Evolutionary conservation across 1,139 yeast genomes (phyloP).

Genomic region (Debaryomyces sp.): DNA sequence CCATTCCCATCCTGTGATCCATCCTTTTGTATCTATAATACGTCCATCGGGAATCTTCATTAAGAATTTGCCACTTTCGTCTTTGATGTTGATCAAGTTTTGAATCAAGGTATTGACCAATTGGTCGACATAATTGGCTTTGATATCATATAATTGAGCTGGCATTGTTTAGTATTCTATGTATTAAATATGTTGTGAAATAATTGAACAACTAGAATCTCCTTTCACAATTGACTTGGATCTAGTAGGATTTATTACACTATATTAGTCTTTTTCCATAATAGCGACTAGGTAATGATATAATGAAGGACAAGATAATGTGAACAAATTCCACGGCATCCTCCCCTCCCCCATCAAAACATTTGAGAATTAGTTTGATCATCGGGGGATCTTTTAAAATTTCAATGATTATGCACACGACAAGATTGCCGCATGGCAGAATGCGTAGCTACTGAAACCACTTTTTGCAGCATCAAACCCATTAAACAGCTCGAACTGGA

Average conservation of each 20-base stretch:
- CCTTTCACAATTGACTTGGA: not conserved
- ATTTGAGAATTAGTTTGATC: not conserved
- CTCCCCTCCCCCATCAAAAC: not conserved
- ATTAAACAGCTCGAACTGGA: not conserved
- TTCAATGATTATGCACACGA: not conserved
- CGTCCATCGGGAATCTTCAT: conserved; percentile 35
- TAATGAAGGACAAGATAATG: not conserved
- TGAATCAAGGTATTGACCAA: not conserved
- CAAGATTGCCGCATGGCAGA: not conserved
- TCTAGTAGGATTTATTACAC: not conserved
- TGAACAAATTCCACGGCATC: not conserved
- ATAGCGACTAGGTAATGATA: not conserved
- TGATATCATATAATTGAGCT: not conserved
- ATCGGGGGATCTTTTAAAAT: not conserved
- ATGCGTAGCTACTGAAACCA: not conserved
- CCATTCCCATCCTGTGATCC: conserved; percentile 43
- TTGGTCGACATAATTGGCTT: not conserved
- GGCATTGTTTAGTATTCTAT: not conserved
- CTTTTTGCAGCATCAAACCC: not conserved
- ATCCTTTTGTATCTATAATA: conserved; percentile 36
- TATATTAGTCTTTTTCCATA: not conserved
- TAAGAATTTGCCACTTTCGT: conserved; percentile 29
- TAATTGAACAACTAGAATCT: not conserved
- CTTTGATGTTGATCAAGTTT: conserved; percentile 24
- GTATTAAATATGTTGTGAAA: too few relatives aligned